Evolutionary conservation across 176 grass and related monocot species (phyloP), one percentile per base, ranked within the genome.

Genomic region (Avena atlantica): DNA sequence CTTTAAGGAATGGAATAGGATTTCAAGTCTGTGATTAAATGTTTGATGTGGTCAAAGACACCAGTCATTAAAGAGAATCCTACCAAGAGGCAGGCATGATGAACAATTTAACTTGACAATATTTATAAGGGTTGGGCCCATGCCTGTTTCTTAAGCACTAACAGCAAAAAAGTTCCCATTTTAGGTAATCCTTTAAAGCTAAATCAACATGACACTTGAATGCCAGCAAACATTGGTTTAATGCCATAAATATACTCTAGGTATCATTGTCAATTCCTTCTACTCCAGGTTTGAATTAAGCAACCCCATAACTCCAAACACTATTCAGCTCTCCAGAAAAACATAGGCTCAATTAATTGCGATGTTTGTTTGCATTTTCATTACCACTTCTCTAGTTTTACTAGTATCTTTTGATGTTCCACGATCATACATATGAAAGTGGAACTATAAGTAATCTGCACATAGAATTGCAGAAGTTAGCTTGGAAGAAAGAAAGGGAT

Each of bases 191-290:
- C 71, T 86, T 91, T 91, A 91, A 91, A 85, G 70, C 82, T 82
- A 88, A 88, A 88, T 86, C 78, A 86, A 31, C 64, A 88, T 86
- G 90, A 58, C 48, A 76, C 83, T 93, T 93, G 50, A 93, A 90
- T 93, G 82, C 82, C 31, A 71, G 51, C 85, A 90, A 83, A 90
- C 77, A 81, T 82, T 78, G 82, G 25, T 82, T 88, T 84, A 78
- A 64, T 82, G 78, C 60, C 78, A 84, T 89, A 63, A 89, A 89
- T 84, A 90, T 79, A 85, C 82, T 79, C 56, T 69, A 81, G 81
- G 55, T 58, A 83, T 90, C 85, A 90, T 83, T 88, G 81, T 82
- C 88, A 60, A 85, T 82, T 52, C 56, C 70, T 78, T 88, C 72
- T 82, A 77, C 62, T 78, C 48, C 14, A 49, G 53, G 56, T 57